Conservation (phyloP, 768 basidiomycete genomes). For the Amanita subjunquillea region DNA sequence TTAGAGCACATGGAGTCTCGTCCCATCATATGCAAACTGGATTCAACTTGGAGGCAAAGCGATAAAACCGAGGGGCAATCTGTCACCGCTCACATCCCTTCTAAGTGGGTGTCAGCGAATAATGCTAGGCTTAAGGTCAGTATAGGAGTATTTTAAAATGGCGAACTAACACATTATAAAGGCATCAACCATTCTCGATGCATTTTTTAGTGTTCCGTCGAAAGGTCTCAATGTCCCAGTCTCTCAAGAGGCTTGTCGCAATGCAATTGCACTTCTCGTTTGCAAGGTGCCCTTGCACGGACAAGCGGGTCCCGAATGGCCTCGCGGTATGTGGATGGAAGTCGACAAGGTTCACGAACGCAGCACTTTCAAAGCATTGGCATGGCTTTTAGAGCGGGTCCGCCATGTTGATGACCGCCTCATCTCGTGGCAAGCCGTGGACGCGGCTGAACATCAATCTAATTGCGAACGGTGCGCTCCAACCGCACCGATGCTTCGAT, state of each 20-base stretch:
- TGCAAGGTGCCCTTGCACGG: constrained; percentile 64
- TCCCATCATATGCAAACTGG: constrained; percentile 65
- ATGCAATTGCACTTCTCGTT: constrained; percentile 70
- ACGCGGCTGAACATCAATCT: constrained; percentile 30
- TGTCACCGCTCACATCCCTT: constrained; percentile 50
- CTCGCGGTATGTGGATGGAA: constrained; percentile 59
- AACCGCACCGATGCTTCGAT: constrained; percentile 60
- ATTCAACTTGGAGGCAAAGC: constrained; percentile 72
- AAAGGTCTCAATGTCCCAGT: constrained; percentile 39
- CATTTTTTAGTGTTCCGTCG: constrained; percentile 57
- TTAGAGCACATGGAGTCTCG: constrained; percentile 77
- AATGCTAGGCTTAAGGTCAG: constrained; percentile 46
- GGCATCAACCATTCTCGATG: constrained; percentile 44
- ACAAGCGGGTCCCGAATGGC: constrained; percentile 75
- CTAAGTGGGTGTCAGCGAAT: constrained; percentile 49
- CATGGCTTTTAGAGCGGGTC: constrained; percentile 83
- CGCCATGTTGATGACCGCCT: constrained; percentile 62
- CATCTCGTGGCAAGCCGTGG: constrained; percentile 54
- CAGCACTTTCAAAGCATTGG: constrained; percentile 64
- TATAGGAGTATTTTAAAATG: not conserved
- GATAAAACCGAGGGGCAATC: constrained; percentile 34
- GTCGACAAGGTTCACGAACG: constrained; percentile 86
- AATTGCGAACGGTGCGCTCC: constrained; percentile 82
- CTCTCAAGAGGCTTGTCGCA: constrained; percentile 53
- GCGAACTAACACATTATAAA: constrained; percentile 15